Percentiles rank a stretch among this genome's conserved stretches.
Evolutionary conservation across 2,329 filamentous ascomycete species (phyloP).

Genomic region (Diaporthe velutina): DNA sequence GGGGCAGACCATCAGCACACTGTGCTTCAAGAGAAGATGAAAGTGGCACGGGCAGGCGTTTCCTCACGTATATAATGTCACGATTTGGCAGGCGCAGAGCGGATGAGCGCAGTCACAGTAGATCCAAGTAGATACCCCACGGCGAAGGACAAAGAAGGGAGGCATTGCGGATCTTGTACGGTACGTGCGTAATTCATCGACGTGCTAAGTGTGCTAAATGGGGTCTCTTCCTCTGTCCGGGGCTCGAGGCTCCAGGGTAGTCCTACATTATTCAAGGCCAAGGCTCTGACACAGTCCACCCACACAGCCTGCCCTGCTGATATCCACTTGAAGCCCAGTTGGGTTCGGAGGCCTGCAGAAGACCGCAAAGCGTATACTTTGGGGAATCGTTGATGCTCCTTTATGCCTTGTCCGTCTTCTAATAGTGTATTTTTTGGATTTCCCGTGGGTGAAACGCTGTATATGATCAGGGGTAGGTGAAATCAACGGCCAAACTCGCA

Average conservation of each 20-base stretch:
- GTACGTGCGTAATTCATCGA: conserved; percentile 33
- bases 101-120: neutral
- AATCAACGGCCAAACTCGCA: conserved; percentile 31
- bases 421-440: conserved; percentile 39
- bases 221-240: conserved; percentile 29
- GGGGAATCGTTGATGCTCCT: conserved; percentile 35
- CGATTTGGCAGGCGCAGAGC: neutral
- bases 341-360: conserved; percentile 11
- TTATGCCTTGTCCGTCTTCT: conserved; percentile 39
- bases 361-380: conserved; percentile 31
- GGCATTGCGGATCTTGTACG: conserved; percentile 11
- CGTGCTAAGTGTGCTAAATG: conserved; percentile 33
- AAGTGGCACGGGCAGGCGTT: neutral
- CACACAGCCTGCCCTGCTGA: conserved; percentile 9
- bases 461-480: conserved; percentile 32
- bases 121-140: conserved; percentile 32
- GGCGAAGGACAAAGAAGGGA: conserved; percentile 32
- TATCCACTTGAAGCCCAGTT: conserved; percentile 28
- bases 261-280: conserved; percentile 36
- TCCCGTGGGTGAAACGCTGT: conserved; percentile 36
- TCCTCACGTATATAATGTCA: neutral
- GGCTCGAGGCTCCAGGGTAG: conserved; percentile 36
- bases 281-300: conserved; percentile 27
- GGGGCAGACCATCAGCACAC: conserved; percentile 88
- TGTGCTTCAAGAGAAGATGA: conserved; percentile 76